A percentile compares a stretch with the other conserved stretches of the same genome.
Conservation (phyloP, 805 yeast genomes). For the Hanseniaspora jakobsenii region DNA sequence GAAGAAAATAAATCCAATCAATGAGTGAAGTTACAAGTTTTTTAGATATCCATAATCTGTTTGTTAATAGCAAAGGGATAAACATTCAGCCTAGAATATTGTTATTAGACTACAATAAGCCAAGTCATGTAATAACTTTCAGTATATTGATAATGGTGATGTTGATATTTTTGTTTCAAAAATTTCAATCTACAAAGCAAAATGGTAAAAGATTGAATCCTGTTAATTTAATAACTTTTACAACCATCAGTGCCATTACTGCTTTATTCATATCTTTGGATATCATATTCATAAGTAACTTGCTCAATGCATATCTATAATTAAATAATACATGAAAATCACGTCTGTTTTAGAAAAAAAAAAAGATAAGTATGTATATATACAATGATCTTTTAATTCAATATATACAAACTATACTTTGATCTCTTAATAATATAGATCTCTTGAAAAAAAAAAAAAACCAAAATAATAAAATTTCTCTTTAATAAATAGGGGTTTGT, state of each 20-base stretch:
- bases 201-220: neutral
- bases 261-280: slow-evolving; percentile 5
- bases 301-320: slow-evolving; percentile 12
- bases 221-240: neutral
- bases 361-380: neutral
- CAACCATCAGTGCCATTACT: slow-evolving; percentile 1
- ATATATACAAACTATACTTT: too few relatives aligned
- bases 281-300: slow-evolving; percentile 11
- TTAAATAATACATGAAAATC: neutral
- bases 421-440: too few relatives aligned
- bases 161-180: slow-evolving; percentile 2
- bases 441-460: too few relatives aligned
- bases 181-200: neutral
- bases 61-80: neutral
- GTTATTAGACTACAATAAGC: slow-evolving; percentile 4
- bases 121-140: slow-evolving; percentile 5
- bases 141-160: slow-evolving; percentile 3
- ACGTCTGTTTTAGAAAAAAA: neutral
- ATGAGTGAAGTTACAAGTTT: too few relatives aligned
- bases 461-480: too few relatives aligned
- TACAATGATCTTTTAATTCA: neutral
- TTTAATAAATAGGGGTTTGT: too few relatives aligned
- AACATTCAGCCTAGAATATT: slow-evolving; percentile 13
- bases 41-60: slow-evolving; percentile 6
- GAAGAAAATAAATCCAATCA: slow-evolving; percentile 1